Conservation (phyloP, 1,284 basidiomycete genomes). For the Afroboletus lepidellus region DNA sequence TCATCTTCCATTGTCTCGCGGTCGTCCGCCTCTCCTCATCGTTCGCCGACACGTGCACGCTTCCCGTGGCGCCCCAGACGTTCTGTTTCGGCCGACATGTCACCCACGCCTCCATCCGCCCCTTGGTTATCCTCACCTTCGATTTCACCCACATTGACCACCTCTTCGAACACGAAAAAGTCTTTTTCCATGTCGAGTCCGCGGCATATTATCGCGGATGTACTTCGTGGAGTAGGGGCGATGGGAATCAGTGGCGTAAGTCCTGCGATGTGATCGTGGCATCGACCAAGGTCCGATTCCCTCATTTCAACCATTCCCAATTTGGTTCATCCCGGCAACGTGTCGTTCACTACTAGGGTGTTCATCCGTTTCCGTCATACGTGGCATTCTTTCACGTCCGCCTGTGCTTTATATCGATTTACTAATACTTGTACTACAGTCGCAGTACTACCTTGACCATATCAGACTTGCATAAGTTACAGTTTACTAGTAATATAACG, state of each 20-base stretch:
- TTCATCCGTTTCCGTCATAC: background rate
- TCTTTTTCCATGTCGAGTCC: conserved; percentile 15
- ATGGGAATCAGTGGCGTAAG: conserved; percentile 15
- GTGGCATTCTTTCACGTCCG: background rate
- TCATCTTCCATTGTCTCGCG: background rate
- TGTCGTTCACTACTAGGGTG: too few relatives aligned
- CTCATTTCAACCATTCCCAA: background rate
- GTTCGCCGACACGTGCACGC: background rate
- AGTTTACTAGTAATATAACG: background rate
- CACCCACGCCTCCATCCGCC: too few relatives aligned
- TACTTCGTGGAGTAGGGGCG: conserved; percentile 29
- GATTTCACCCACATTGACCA: conserved; percentile 7
- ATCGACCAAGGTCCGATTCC: background rate
- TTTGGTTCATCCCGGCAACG: background rate
- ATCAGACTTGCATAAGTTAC: background rate
- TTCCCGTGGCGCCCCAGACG: background rate
- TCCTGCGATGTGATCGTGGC: conserved; percentile 2
- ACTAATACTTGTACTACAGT: background rate
- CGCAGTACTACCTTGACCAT: background rate
- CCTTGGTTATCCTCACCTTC: conserved; percentile 6
- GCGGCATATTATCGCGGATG: conserved; percentile 25
- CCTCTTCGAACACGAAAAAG: conserved; percentile 8
- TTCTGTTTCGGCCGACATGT: too few relatives aligned
- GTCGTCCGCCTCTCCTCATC: background rate
- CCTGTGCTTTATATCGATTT: background rate